Percentiles rank a stretch among this genome's conserved stretches.
These are phyloP conservation scores for Hortiboletus campestris DNA, from an alignment of 768 basidiomycete species.

Conservation along the genomic window DNA sequence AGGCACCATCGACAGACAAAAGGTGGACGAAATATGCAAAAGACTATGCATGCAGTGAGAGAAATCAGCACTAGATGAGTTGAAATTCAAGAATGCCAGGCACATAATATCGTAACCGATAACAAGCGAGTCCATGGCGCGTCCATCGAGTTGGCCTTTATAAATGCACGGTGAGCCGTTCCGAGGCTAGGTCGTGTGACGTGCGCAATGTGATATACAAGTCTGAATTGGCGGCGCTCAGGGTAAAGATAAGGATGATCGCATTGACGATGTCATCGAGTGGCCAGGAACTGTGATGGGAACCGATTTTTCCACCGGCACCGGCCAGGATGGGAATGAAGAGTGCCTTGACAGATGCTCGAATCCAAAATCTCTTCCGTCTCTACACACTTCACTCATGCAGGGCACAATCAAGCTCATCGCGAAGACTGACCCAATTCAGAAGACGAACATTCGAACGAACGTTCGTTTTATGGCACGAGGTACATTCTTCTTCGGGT, in stretches of 20 bases:
- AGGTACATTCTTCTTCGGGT: conserved; percentile 73
- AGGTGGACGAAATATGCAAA: conserved; percentile 40
- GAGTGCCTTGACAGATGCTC: conserved; percentile 16
- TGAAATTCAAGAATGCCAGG: conserved; percentile 61
- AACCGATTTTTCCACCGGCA: conserved; percentile 43
- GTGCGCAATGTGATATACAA: conserved; percentile 56
- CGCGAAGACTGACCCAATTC: conserved; percentile 68
- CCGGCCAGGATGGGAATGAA: conserved; percentile 39
- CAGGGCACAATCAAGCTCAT: conserved; percentile 71
- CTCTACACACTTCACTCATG: conserved; percentile 41
- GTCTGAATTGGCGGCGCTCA: conserved; percentile 63
- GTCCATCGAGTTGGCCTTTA: conserved; percentile 41
- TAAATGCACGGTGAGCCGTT: conserved; percentile 45
- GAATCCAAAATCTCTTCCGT: conserved; percentile 31
- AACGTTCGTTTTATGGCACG: conserved; percentile 66
- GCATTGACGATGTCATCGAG: conserved; percentile 55
- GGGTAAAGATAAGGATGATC: conserved; percentile 61
- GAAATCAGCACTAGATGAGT: conserved; percentile 40
- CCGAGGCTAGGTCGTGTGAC: conserved; percentile 50
- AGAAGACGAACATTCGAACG: conserved; percentile 59
- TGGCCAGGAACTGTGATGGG: conserved; percentile 1
- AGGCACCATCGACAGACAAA: conserved; percentile 36
- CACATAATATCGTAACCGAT: conserved; percentile 53
- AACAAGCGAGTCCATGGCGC: conserved; percentile 7
- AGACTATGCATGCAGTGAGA: conserved; percentile 15